Evolutionary conservation across 2,329 filamentous ascomycete genomes (phyloP), one percentile per base, ranked within the genome.

Genomic region (Botrytis paeoniae): DNA sequence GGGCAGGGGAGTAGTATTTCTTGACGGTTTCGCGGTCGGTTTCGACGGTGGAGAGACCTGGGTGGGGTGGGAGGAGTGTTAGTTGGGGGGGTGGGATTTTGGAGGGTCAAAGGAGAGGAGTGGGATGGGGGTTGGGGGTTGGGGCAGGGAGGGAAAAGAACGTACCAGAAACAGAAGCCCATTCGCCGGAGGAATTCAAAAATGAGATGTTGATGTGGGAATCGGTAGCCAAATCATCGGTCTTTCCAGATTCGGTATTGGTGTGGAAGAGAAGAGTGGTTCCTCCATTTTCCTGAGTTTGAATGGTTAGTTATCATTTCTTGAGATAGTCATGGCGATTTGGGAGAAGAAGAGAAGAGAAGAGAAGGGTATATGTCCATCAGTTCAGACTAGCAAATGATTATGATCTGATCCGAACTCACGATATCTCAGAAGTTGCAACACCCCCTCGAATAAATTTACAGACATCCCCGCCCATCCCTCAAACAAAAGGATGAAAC

Each of bases 181-280:
- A 97, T 82, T 95, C 91, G 77, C 94, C 93, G 3, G 89, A 88
- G 76, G 83, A 82, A 81, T 92, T 92, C 77, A 95, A 86, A 85
- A 97, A 97, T 65, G 91, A 89, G 76, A 97, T 87, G 84, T 97
- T 97, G 84, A 94, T 87, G 77, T 93, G 88, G 0, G 91, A 85
- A 82, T 97, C 91, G 73, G 85, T 85, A 73, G 88, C 85, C 60
- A 97, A 87, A 80, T 97, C 94, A 82, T 93, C 88, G 8, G 93
- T 94, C 86, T 97, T 97, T 83, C 93, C 90, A 16, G 93, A 94
- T 81, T 95, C 92, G 75, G 93, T 94, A 85, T 97, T 97, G 80
- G 94, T 94, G 85, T 96, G 92, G 87, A 97, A 97, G 82, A 97
- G 88, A 73, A 96, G 88, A 81, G 97, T 94, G 73, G 94, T 86